These are phyloP conservation scores for Aspergillus sp. DNA, from an alignment of 2,329 filamentous ascomycete genomes.

Conservation along the genomic window DNA sequence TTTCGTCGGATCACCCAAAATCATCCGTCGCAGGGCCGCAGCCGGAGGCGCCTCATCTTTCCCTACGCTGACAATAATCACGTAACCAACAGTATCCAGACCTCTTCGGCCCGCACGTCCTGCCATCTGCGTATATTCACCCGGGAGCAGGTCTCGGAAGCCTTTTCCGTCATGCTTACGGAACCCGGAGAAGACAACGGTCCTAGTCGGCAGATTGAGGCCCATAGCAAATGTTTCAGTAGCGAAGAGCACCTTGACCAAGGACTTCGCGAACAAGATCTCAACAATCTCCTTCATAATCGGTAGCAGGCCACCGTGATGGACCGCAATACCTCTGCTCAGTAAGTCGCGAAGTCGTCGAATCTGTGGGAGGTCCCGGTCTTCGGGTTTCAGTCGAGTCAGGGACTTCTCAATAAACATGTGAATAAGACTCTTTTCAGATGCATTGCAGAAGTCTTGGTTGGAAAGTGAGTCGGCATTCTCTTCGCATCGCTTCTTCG, in stretches of 20 bases:
- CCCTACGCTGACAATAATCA: slow-evolving; percentile 83
- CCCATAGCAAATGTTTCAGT: slow-evolving; percentile 99
- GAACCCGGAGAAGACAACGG: slow-evolving; percentile 96
- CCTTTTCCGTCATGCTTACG: slow-evolving; percentile 92
- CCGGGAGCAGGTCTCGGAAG: slow-evolving; percentile 87
- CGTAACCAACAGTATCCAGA: slow-evolving; percentile 86
- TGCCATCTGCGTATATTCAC: slow-evolving; percentile 99
- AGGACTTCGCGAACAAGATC: slow-evolving; percentile 88
- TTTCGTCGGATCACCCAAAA: slow-evolving; percentile 92
- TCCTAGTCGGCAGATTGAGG: slow-evolving; percentile 89
- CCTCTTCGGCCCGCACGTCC: slow-evolving; percentile 90
- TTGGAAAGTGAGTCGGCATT: slow-evolving; percentile 95
- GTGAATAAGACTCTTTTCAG: slow-evolving; percentile 94
- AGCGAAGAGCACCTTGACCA: slow-evolving; percentile 96
- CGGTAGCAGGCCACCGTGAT: slow-evolving; percentile 89
- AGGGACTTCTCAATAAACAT: slow-evolving; percentile 97
- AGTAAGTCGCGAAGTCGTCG: slow-evolving; percentile 81
- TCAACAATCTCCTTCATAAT: slow-evolving; percentile 98
- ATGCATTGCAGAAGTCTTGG: slow-evolving; percentile 88
- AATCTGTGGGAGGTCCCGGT: slow-evolving; percentile 88
- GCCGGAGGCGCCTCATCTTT: slow-evolving; percentile 86
- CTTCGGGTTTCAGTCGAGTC: slow-evolving; percentile 84
- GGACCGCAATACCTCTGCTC: slow-evolving; percentile 86
- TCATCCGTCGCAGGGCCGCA: slow-evolving; percentile 83
- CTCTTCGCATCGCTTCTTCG: slow-evolving; percentile 95